Evolutionary conservation across 768 basidiomycete genomes (phyloP), one percentile per base, ranked within the genome.

Genomic region (Termitomyces bulborhizus): DNA sequence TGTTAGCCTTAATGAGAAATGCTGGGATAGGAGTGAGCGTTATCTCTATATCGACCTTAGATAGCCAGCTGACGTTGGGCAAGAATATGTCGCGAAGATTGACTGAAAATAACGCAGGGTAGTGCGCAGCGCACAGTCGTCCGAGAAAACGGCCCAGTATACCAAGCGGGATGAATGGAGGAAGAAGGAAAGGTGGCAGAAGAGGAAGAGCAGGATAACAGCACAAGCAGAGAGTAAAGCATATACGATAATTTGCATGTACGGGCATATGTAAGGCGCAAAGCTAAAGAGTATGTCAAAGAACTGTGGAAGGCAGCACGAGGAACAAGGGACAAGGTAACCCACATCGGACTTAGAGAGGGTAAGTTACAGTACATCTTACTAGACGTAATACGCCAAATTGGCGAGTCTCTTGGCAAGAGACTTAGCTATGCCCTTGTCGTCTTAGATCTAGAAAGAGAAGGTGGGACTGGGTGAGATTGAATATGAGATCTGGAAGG

Each of bases 321-420:
- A 56, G 49, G 50, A 44, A 31, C 55, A 43, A 56, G 55, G 55
- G 50, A 46, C 44, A 54, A 54, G 42, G 46, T 46, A 55, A 55
- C 18, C 49, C 42, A 21, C 34, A 40, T 39, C 45, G 50, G 50
- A 44, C 18, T 41, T 54, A 51, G 43, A 24, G 36, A 43, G 55
- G 54, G 50, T 56, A 37, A 56, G 50, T 26, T 40, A 56, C 36
- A 26, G 29, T 29, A 15, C 12, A 37, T 37, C 46, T 47, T n/a
- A 11, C 37, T 32, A 16, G 55, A 56, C 55, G 55, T 56, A 56
- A 51, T 52, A 46, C 55, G 44, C 44, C 55, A 41, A 46, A 56
- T 29, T 31, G 41, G 21, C 42, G 50, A 56, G 37, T 46, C 27
- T 26, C 42, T 56, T 27, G 43, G 27, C 43, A 34, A 48, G 26